A percentile compares a stretch with the other conserved stretches of the same genome.
These are phyloP conservation scores for Geum urbanum DNA, from an alignment of 306 rosid species.

Conservation along the genomic window DNA sequence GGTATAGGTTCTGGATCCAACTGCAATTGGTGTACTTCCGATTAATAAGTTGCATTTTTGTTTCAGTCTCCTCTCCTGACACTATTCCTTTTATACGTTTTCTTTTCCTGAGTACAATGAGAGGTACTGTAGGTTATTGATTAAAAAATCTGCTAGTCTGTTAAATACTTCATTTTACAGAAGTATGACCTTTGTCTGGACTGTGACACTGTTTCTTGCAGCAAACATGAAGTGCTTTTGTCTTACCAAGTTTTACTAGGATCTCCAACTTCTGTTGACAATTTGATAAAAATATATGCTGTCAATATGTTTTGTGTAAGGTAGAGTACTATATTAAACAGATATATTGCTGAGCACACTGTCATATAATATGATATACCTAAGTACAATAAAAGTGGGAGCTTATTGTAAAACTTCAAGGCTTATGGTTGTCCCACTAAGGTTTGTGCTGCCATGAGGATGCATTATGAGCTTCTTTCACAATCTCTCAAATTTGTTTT, in stretches of 20 bases:
- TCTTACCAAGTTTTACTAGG: not conserved
- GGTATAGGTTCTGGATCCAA: conserved; percentile 21
- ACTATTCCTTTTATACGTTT: not conserved
- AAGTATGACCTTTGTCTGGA: not conserved
- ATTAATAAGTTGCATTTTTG: not conserved
- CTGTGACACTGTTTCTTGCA: not conserved
- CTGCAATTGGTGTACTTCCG: not conserved
- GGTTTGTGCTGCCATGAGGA: not conserved
- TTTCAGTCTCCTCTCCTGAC: not conserved
- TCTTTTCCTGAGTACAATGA: not conserved
- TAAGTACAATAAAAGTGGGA: not conserved
- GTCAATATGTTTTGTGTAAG: not conserved
- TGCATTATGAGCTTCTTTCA: not conserved
- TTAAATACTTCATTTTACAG: not conserved
- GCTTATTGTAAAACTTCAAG: not conserved
- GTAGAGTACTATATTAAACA: not conserved
- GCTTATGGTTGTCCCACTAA: not conserved
- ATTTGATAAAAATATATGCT: not conserved
- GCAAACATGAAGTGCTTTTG: not conserved
- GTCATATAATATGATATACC: too few relatives aligned
- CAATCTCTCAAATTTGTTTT: not conserved
- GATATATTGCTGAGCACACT: not conserved
- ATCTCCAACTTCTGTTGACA: not conserved
- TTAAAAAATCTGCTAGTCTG: not conserved
- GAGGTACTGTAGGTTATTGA: not conserved